These are phyloP conservation scores for Begonia loranthoides DNA, from an alignment of 306 rosid genomes.

Conservation along the genomic window DNA sequence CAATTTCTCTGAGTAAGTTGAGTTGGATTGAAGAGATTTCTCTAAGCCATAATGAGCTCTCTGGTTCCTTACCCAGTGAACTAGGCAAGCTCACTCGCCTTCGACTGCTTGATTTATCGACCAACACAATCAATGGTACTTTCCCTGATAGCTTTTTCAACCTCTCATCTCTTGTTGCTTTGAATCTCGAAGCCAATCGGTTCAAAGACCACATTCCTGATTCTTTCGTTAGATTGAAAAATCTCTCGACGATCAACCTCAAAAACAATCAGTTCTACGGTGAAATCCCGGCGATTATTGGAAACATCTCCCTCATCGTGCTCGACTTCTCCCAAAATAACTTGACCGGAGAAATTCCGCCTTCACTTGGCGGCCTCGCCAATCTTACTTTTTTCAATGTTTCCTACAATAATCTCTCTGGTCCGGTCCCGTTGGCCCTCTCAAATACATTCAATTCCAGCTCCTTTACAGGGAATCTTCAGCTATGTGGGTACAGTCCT, in stretches of 20 bases:
- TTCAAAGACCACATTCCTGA: slow-evolving; percentile 38
- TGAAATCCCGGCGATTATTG: slow-evolving; percentile 60
- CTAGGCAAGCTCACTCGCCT: slow-evolving; percentile 50
- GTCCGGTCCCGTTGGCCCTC: slow-evolving; percentile 53
- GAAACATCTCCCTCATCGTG: slow-evolving; percentile 49
- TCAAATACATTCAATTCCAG: slow-evolving; percentile 69
- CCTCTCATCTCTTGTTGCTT: slow-evolving; percentile 39
- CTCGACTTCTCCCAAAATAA: slow-evolving; percentile 62
- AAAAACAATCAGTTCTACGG: slow-evolving; percentile 54
- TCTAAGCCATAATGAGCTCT: slow-evolving; percentile 46
- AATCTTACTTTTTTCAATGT: slow-evolving; percentile 68
- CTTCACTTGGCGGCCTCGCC: slow-evolving; percentile 38
- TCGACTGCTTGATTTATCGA: slow-evolving; percentile 54
- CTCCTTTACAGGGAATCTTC: slow-evolving; percentile 70
- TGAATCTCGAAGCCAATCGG: slow-evolving; percentile 39
- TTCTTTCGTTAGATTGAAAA: slow-evolving; percentile 31
- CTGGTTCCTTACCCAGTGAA: slow-evolving; percentile 54
- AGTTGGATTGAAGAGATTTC: slow-evolving; percentile 40
- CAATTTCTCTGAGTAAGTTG: slow-evolving; percentile 45
- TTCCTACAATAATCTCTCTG: slow-evolving; percentile 81
- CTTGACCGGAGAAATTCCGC: slow-evolving; percentile 52
- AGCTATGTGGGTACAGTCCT: slow-evolving; percentile 54
- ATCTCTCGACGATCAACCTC: slow-evolving; percentile 53
- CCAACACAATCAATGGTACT: slow-evolving; percentile 62
- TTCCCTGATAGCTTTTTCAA: slow-evolving; percentile 50